phyloP scores from a whole-genome alignment of 176 grass and related monocot species.

The Cenchrus purpureus region DNA sequence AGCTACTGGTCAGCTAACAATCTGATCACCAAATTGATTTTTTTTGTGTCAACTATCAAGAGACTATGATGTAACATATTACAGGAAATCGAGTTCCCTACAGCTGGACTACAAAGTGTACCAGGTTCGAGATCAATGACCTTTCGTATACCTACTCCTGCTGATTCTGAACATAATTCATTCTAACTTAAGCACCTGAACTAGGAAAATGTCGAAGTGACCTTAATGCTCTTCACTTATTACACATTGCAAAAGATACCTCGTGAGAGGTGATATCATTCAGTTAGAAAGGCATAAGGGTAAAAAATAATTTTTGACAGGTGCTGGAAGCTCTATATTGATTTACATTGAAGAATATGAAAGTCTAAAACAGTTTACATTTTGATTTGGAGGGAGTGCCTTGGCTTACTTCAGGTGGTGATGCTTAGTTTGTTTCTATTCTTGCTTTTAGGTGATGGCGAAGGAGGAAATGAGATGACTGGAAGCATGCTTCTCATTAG shows the following conservation, averaged over 20 bases:
- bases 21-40: slow-evolving; percentile 25
- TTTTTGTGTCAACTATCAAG: slow-evolving; percentile 13
- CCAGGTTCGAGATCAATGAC: slow-evolving; percentile 59
- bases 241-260: slow-evolving; percentile 8
- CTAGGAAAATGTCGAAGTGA: neutral
- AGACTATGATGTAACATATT: slow-evolving; percentile 37
- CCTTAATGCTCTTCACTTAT: neutral
- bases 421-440: slow-evolving; percentile 18
- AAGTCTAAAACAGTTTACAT: neutral
- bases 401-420: neutral
- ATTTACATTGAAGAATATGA: neutral
- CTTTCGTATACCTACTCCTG: neutral
- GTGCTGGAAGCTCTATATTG: neutral
- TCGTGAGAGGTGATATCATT: slow-evolving; percentile 19
- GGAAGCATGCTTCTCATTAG: slow-evolving; percentile 93
- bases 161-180: neutral
- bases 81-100: slow-evolving; percentile 97
- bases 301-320: neutral
- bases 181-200: neutral
- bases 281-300: neutral
- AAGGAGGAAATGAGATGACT: slow-evolving; percentile 99
- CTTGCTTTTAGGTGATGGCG: slow-evolving; percentile 72
- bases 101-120: slow-evolving; percentile 82
- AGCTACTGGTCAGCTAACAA: slow-evolving; percentile 67
- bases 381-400: neutral